These are phyloP conservation scores for Prunus yedoensis DNA, from an alignment of 331 rosid species.

Conservation along the genomic window DNA sequence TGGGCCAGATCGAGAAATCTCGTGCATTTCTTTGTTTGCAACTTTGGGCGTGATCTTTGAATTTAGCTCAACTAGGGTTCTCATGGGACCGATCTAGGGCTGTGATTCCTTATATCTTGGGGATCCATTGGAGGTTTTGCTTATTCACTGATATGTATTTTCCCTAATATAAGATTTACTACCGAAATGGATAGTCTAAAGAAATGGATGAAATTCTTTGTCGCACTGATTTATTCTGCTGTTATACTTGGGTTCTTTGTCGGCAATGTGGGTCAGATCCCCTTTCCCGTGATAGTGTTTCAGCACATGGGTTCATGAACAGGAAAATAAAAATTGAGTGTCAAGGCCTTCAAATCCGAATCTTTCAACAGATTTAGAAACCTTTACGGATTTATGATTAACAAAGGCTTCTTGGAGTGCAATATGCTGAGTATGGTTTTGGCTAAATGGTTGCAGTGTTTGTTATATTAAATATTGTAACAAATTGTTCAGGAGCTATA, in stretches of 20 bases:
- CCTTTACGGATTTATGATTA: not conserved
- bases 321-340: not conserved
- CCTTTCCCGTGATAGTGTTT: not conserved
- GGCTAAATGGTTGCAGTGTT: not conserved
- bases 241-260: not conserved
- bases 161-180: not conserved
- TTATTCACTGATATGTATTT: not conserved
- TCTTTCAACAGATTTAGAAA: not conserved
- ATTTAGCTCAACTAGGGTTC: conserved; percentile 26
- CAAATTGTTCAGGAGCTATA: not conserved
- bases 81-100: conserved; percentile 26
- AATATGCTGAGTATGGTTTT: not conserved
- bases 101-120: conserved; percentile 7
- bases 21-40: not conserved
- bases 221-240: not conserved
- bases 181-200: not conserved
- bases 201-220: not conserved
- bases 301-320: not conserved
- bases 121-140: conserved; percentile 11
- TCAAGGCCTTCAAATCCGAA: not conserved
- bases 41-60: conserved; percentile 21
- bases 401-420: not conserved
- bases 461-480: not conserved
- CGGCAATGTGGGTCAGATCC: not conserved
- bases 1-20: not conserved